Percentiles rank a stretch among this genome's conserved stretches.
Conservation (phyloP, 805 yeast species). For the Zygotorulaspora danielsina region DNA sequence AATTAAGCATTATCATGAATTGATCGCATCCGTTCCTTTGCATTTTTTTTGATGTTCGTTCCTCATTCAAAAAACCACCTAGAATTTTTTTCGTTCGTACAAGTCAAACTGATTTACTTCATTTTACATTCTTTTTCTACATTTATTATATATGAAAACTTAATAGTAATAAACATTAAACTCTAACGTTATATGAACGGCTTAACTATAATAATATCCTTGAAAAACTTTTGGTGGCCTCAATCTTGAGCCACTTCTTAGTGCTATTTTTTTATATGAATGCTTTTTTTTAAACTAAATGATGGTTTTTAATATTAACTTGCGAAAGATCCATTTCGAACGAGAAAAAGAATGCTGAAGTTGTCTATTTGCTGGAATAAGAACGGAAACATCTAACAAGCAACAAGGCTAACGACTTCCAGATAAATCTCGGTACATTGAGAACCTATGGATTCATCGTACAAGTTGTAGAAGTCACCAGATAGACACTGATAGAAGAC, state of each 20-base stretch:
- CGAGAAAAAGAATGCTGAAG: too few relatives aligned
- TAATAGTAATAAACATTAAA: constrained; percentile 2
- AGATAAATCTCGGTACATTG: constrained; percentile 64
- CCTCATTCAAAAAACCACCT: not conserved
- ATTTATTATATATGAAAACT: not conserved
- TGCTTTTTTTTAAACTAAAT: too few relatives aligned
- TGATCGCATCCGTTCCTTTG: constrained; percentile 20
- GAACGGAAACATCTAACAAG: constrained; percentile 40
- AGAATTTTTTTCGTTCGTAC: constrained; percentile 1
- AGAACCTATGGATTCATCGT: constrained; percentile 56
- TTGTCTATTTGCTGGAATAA: not conserved
- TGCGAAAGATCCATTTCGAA: too few relatives aligned
- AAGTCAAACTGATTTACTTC: constrained; percentile 3
- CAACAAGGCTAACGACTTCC: constrained; percentile 52
- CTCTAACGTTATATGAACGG: not conserved
- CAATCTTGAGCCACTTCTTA: too few relatives aligned
- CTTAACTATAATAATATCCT: too few relatives aligned
- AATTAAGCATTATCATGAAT: constrained; percentile 7
- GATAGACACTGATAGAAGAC: constrained; percentile 68
- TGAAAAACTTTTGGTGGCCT: too few relatives aligned
- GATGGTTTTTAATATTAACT: too few relatives aligned
- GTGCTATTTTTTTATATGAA: too few relatives aligned
- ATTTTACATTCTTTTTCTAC: not conserved
- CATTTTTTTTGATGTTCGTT: constrained; percentile 12
- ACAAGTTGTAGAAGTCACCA: constrained; percentile 74